These are phyloP conservation scores for Trichosporon sp. DNA, from an alignment of 1,284 basidiomycete species.

Conservation along the genomic window DNA sequence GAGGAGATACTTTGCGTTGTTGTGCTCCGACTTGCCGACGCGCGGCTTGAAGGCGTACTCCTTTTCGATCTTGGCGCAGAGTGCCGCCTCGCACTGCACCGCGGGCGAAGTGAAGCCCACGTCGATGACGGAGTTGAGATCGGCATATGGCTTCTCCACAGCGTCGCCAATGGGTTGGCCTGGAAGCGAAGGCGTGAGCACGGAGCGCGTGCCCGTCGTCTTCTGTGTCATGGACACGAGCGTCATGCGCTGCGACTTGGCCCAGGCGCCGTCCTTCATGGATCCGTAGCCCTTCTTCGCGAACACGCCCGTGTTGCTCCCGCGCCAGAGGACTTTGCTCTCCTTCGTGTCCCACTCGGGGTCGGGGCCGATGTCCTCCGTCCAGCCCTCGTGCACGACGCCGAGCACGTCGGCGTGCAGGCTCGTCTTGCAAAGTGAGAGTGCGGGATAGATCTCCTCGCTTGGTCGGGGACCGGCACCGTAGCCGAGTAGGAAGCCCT, in stretches of 20 bases:
- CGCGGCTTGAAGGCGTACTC: constrained; percentile 61
- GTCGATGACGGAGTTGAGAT: constrained; percentile 59
- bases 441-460: constrained; percentile 60
- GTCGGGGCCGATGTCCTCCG: constrained; percentile 59
- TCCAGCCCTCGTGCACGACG: constrained; percentile 59
- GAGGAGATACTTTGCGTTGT: constrained; percentile 47
- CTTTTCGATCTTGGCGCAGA: constrained; percentile 59
- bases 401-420: constrained; percentile 67
- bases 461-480: constrained; percentile 61
- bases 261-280: constrained; percentile 48
- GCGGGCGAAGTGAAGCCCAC: constrained; percentile 49
- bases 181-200: constrained; percentile 39
- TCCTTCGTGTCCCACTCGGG: constrained; percentile 65
- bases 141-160: constrained; percentile 28
- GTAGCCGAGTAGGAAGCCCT: constrained; percentile 63
- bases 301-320: constrained; percentile 67
- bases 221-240: constrained; percentile 53
- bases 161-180: constrained; percentile 59
- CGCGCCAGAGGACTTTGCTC: constrained; percentile 66
- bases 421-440: constrained; percentile 63
- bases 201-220: constrained; percentile 57
- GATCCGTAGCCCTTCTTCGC: constrained; percentile 60
- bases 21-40: constrained; percentile 60
- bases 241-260: constrained; percentile 58
- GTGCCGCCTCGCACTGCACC: constrained; percentile 59